Percentiles rank a stretch among this genome's conserved stretches.
phyloP scores from a whole-genome alignment of 2,329 filamentous ascomycete species.

The Colletotrichum musae region DNA sequence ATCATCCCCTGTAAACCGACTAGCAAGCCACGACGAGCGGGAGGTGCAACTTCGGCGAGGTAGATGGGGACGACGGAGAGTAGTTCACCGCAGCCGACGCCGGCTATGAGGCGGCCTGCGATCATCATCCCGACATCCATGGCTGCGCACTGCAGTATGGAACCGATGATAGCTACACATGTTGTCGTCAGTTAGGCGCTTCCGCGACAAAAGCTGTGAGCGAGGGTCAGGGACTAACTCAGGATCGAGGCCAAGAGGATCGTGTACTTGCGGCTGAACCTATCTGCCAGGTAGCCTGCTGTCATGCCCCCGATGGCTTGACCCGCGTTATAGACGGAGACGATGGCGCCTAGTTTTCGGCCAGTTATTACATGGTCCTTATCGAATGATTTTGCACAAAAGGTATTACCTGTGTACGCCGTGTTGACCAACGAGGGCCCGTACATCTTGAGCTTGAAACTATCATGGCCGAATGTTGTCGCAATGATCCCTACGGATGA shows the following conservation, averaged over 20 bases:
- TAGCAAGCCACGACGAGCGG: constrained; percentile 45
- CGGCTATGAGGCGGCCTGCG: constrained; percentile 46
- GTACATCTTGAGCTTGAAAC: constrained; percentile 52
- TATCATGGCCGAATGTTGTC: constrained; percentile 50
- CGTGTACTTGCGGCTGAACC: constrained; percentile 52
- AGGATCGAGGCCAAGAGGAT: constrained; percentile 48
- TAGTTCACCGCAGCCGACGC: constrained; percentile 42
- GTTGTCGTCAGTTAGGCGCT: constrained; percentile 24
- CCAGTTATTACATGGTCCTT: not conserved
- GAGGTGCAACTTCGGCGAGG: constrained; percentile 46
- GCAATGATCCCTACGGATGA: constrained; percentile 49
- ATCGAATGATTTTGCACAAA: too few relatives aligned
- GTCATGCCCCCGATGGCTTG: constrained; percentile 49
- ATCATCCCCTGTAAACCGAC: constrained; percentile 46
- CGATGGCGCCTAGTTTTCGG: constrained; percentile 46
- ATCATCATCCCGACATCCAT: constrained; percentile 48
- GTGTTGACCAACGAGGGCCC: constrained; percentile 46
- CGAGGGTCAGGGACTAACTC: not conserved
- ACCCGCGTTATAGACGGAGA: constrained; percentile 52
- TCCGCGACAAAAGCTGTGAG: constrained; percentile 1
- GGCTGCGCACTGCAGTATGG: constrained; percentile 44
- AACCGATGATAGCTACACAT: constrained; percentile 40
- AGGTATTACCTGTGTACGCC: constrained; percentile 39
- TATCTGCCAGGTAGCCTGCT: constrained; percentile 51
- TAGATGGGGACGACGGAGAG: constrained; percentile 47